Conservation (phyloP, 2,329 filamentous ascomycete species). For the Lachnellula subtilissima region DNA sequence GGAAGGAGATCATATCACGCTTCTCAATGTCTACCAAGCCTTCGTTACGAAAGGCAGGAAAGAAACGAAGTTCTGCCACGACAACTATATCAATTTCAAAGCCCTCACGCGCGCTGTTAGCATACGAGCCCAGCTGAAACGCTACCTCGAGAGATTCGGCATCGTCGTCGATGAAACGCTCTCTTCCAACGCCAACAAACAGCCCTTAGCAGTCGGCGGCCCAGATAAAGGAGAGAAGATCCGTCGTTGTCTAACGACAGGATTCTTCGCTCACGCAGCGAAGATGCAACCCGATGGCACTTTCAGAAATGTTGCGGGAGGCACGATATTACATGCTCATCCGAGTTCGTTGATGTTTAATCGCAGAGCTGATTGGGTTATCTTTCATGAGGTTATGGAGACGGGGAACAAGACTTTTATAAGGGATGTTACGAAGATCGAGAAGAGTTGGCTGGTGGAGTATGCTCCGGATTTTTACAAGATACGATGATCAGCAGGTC, state of each 20-base stretch:
- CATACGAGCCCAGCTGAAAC: slow-evolving; percentile 78
- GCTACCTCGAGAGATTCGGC: slow-evolving; percentile 82
- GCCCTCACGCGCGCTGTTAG: slow-evolving; percentile 76
- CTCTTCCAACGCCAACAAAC: slow-evolving; percentile 32
- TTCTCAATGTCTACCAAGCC: slow-evolving; percentile 88
- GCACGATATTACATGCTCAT: slow-evolving; percentile 76
- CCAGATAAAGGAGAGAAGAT: slow-evolving; percentile 65
- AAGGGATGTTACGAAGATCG: slow-evolving; percentile 85
- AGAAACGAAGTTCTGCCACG: slow-evolving; percentile 79
- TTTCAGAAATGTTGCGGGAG: slow-evolving; percentile 79
- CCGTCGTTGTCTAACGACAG: slow-evolving; percentile 76
- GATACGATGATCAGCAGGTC: slow-evolving; percentile 33
- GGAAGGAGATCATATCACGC: slow-evolving; percentile 88
- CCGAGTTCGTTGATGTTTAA: slow-evolving; percentile 95
- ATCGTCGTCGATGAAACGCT: slow-evolving; percentile 63
- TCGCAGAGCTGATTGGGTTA: slow-evolving; percentile 91
- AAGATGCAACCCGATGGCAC: slow-evolving; percentile 91
- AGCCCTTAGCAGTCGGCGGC: slow-evolving; percentile 35
- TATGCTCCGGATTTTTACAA: slow-evolving; percentile 82
- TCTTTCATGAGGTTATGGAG: slow-evolving; percentile 92
- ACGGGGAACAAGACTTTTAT: slow-evolving; percentile 86
- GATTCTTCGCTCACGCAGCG: slow-evolving; percentile 90
- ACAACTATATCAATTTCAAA: slow-evolving; percentile 84
- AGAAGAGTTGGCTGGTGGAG: slow-evolving; percentile 87
- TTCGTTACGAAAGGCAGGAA: slow-evolving; percentile 81